Base-by-base conservation (phyloP, 202 grass and related monocot genomes). In the Digitaria exilis region DNA sequence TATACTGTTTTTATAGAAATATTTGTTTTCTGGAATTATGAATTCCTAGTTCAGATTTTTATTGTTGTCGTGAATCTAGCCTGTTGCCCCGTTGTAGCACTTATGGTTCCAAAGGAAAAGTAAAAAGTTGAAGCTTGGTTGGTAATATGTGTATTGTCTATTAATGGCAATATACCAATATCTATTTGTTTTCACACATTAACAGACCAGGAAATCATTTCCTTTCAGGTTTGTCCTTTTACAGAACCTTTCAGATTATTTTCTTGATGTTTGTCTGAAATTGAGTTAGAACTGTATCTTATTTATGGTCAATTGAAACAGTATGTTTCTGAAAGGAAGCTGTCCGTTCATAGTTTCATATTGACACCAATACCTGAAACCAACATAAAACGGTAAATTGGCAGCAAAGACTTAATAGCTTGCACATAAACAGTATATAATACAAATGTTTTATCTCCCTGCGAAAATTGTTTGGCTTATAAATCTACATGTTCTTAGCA, bases 291-390 rank as follows among this genome's bases (percentile, higher is more conserved):
- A 18, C 70, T 39, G 21, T 65, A 14, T 74, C 48, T 59, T 74
- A 43, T 43, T 74, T 6, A 49, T 52, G 32, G 7, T 60, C 24
- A 30, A 46, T 55, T 64, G 43, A 1, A 42, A 18, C 1, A 62
- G 9, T 65, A 51, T 69, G 41, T 77, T 54, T 76, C 39, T 75
- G 16, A 50, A 75, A 9, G 75, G 30, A 74, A 81, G 60, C 28
- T 75, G 60, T 48, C 8, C 25, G 49, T 82, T 77, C 43, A 34
- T 77, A 43, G 73, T 82, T 62, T 28, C 2, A 16, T 45, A 46
- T 17, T 75, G 29, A 24, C 46, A 46, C 22, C 57, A 64, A 34
- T 45, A 31, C 16, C 44, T 26, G 13, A 65, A 43, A 30, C 2
- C 3, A 59, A 75, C 6, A 74, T 48, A 66, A 80, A 73, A 8